These are phyloP conservation scores for Candida dubliniensis DNA, from an alignment of 1,139 yeast genomes.

Conservation along the genomic window DNA sequence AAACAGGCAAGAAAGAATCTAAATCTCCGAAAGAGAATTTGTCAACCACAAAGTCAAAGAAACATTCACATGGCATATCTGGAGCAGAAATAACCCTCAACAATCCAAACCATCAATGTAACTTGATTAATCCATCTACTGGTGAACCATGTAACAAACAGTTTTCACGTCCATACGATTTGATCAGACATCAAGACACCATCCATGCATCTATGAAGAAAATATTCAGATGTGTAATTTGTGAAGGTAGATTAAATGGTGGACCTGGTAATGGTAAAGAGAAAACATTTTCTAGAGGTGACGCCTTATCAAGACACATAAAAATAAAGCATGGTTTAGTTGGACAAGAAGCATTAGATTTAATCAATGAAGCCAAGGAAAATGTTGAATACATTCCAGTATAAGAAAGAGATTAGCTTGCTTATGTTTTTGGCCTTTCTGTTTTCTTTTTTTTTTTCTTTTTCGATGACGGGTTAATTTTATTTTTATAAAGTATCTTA, in stretches of 20 bases:
- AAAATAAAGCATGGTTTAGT: constrained; percentile 50
- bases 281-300: constrained; percentile 51
- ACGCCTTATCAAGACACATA: constrained; percentile 50
- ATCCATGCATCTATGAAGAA: constrained; percentile 51
- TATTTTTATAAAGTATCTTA: no score
- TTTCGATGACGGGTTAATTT: no score
- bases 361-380: constrained; percentile 73
- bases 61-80: constrained; percentile 11
- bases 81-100: constrained; percentile 26
- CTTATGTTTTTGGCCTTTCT: neutral
- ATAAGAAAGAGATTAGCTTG: constrained; percentile 1
- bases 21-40: neutral
- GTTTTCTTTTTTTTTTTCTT: no score
- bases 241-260: constrained; percentile 50
- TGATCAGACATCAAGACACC: constrained; percentile 51
- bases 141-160: constrained; percentile 46
- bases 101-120: constrained; percentile 44
- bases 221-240: constrained; percentile 49
- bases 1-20: neutral
- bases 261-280: constrained; percentile 61
- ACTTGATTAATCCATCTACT: constrained; percentile 57
- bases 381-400: constrained; percentile 63
- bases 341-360: constrained; percentile 52
- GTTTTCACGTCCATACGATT: constrained; percentile 49
- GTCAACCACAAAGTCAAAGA: constrained; percentile 1